Evolutionary conservation across 2,329 filamentous ascomycete genomes (phyloP).

Genomic region (Aureobasidium mangrovei): DNA sequence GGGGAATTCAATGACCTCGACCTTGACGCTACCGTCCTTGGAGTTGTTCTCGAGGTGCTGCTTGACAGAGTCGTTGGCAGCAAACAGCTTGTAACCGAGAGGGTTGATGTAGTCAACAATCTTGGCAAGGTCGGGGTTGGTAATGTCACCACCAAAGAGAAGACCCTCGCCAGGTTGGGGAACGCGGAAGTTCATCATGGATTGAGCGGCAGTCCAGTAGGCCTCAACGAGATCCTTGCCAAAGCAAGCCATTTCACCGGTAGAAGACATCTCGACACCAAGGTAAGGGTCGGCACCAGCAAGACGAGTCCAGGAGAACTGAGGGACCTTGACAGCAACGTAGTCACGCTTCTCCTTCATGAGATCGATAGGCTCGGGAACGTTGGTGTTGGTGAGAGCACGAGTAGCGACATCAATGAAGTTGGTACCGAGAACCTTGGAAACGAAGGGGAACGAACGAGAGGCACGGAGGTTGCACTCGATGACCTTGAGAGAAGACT

Average conservation of each 20-base stretch:
- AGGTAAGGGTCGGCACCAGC: conserved; percentile 96
- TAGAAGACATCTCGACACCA: conserved; percentile 94
- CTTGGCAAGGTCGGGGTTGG: conserved; percentile 60
- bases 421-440: conserved; percentile 92
- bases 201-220: conserved; percentile 95
- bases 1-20: conserved; percentile 94
- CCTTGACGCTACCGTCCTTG: conserved; percentile 54
- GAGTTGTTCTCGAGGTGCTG: conserved; percentile 63
- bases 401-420: conserved; percentile 95
- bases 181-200: conserved; percentile 98
- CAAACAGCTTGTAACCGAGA: conserved; percentile 89
- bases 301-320: conserved; percentile 98
- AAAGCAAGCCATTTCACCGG: conserved; percentile 98
- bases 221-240: conserved; percentile 92
- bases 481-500: conserved; percentile 82
- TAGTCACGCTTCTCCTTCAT: conserved; percentile 89
- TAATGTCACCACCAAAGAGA: conserved; percentile 79
- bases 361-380: conserved; percentile 76
- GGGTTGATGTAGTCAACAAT: conserved; percentile 82
- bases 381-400: conserved; percentile 75
- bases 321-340: conserved; percentile 92
- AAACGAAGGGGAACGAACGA: conserved; percentile 95
- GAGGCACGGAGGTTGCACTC: conserved; percentile 97
- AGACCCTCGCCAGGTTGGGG: conserved; percentile 92
- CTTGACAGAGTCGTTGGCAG: conserved; percentile 75